Percentiles rank a stretch among this genome's conserved stretches.
phyloP scores from a whole-genome alignment of 805 yeast genomes.

The Saccharomyces kudriavzevii region DNA sequence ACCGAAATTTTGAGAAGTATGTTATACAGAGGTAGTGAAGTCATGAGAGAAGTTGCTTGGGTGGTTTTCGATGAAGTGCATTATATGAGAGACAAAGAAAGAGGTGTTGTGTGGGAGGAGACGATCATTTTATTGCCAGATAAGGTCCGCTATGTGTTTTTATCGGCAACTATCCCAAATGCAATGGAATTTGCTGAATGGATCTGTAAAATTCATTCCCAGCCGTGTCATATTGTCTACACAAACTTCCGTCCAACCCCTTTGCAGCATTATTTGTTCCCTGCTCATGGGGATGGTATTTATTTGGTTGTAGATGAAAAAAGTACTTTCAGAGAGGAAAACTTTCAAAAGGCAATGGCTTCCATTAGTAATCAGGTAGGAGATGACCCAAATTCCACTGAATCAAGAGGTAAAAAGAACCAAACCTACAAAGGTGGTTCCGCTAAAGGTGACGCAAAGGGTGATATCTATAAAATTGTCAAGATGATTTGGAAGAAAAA shows the following conservation, averaged over 20 bases:
- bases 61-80: conserved; percentile 97
- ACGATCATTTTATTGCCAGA: conserved; percentile 93
- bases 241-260: conserved; percentile 99
- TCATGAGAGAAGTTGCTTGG: conserved; percentile 98
- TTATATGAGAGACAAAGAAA: conserved; percentile 93
- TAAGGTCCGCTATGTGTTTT: conserved; percentile 85
- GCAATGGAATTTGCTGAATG: conserved; percentile 98
- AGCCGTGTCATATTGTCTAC: conserved; percentile 97
- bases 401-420: conserved; percentile 60
- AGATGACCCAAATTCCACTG: conserved; percentile 65
- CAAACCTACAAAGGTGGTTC: conserved; percentile 80
- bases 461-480: conserved; percentile 92
- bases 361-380: conserved; percentile 75
- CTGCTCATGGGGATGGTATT: conserved; percentile 98
- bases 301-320: conserved; percentile 96
- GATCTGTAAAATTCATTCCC: conserved; percentile 90
- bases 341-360: conserved; percentile 97
- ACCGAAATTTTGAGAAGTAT: conserved; percentile 94
- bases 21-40: conserved; percentile 95
- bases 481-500: conserved; percentile 96
- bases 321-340: conserved; percentile 91
- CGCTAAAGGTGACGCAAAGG: conserved; percentile 50
- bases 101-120: conserved; percentile 99
- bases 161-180: conserved; percentile 95
- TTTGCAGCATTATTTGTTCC: conserved; percentile 91